phyloP scores from a whole-genome alignment of 495 filamentous ascomycete species.

The Penicilliopsis zonata region DNA sequence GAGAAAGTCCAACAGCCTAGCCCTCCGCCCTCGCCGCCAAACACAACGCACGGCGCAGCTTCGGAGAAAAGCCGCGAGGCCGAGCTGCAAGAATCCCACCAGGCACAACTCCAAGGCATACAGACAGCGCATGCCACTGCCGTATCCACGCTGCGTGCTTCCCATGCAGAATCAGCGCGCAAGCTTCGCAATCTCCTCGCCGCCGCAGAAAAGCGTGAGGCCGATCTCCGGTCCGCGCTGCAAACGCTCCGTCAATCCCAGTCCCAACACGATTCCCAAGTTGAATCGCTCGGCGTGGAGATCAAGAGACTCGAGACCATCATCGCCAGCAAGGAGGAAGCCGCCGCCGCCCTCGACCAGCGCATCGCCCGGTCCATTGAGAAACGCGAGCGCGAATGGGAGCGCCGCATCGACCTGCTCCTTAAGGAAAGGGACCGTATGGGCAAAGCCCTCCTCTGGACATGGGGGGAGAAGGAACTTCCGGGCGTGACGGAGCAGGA shows the following conservation, averaged over 20 bases:
- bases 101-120: slow-evolving; percentile 26
- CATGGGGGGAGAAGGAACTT: slow-evolving; percentile 39
- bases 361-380: slow-evolving; percentile 33
- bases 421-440: slow-evolving; percentile 45
- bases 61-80: slow-evolving; percentile 24
- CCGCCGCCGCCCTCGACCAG: slow-evolving; percentile 25
- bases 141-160: slow-evolving; percentile 26
- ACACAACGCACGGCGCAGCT: slow-evolving; percentile 5
- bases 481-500: slow-evolving; percentile 21
- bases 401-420: slow-evolving; percentile 35
- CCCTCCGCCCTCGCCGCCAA: slow-evolving; percentile 16
- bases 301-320: slow-evolving; percentile 21
- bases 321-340: slow-evolving; percentile 29
- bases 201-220: slow-evolving; percentile 31
- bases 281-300: slow-evolving; percentile 19
- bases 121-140: slow-evolving; percentile 25
- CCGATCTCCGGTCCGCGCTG: slow-evolving; percentile 27
- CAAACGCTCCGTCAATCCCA: slow-evolving; percentile 13
- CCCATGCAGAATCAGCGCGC: slow-evolving; percentile 30
- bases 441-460: slow-evolving; percentile 36
- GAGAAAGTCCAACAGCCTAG: slow-evolving; percentile 48
- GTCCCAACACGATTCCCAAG: slow-evolving; percentile 11
- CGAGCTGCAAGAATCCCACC: slow-evolving; percentile 24
- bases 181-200: slow-evolving; percentile 27
- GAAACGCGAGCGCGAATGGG: slow-evolving; percentile 39